Evolutionary conservation across 2,329 filamentous ascomycete species (phyloP).

Genomic region (Mariannaea sp.): DNA sequence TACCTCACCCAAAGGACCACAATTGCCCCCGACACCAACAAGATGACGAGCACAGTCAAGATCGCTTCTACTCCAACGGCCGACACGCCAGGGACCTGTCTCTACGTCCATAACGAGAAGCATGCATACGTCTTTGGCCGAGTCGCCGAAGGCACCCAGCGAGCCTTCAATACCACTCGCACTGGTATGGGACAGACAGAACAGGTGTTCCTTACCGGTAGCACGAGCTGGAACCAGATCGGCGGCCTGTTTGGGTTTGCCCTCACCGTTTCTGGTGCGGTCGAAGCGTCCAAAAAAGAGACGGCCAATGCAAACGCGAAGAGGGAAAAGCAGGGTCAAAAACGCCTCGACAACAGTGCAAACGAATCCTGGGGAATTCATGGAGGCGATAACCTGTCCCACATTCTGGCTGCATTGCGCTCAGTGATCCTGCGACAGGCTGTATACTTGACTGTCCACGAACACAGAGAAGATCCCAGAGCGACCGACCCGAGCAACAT

Average conservation of each 20-base stretch:
- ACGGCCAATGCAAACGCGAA: constrained; percentile 46
- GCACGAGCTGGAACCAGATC: constrained; percentile 72
- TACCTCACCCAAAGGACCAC: background rate
- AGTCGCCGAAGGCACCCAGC: constrained; percentile 82
- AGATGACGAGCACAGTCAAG: constrained; percentile 73
- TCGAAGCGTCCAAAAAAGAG: constrained; percentile 53
- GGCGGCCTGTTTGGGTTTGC: constrained; percentile 87
- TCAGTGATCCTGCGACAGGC: constrained; percentile 86
- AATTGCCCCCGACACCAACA: background rate
- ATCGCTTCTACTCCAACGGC: constrained; percentile 82
- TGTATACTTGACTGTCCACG: constrained; percentile 72
- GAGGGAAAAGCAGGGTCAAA: constrained; percentile 46
- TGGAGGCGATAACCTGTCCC: constrained; percentile 78
- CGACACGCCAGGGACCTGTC: constrained; percentile 80
- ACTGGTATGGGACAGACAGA: constrained; percentile 67
- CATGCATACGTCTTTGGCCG: constrained; percentile 86
- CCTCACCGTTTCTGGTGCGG: constrained; percentile 77
- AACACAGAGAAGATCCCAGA: constrained; percentile 60
- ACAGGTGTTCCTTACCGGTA: constrained; percentile 83
- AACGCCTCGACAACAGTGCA: constrained; percentile 30
- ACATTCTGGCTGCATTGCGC: constrained; percentile 80
- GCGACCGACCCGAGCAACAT: constrained; percentile 31
- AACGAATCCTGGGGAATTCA: constrained; percentile 66
- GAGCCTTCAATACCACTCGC: constrained; percentile 72
- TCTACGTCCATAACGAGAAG: constrained; percentile 80